These are phyloP conservation scores for Ceratocystis lukuohia DNA, from an alignment of 2,329 filamentous ascomycete species.

Conservation along the genomic window DNA sequence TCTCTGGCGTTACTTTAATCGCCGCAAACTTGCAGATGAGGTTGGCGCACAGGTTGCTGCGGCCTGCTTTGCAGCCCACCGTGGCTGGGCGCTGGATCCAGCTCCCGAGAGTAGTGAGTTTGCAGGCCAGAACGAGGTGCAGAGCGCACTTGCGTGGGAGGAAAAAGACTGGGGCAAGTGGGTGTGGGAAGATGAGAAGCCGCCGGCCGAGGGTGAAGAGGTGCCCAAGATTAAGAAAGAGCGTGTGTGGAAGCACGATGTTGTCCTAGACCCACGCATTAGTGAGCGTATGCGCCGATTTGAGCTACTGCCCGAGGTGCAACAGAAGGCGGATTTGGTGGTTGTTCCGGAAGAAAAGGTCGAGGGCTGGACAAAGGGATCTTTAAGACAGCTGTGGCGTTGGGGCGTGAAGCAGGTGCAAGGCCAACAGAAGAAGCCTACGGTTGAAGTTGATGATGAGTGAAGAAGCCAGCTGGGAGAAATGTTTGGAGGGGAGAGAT, in stretches of 20 bases:
- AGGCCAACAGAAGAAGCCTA: slow-evolving; percentile 30
- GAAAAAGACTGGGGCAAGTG: slow-evolving; percentile 76
- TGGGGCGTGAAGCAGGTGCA: slow-evolving; percentile 35
- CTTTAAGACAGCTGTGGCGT: slow-evolving; percentile 38
- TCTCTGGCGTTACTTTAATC: slow-evolving; percentile 76
- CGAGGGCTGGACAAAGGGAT: slow-evolving; percentile 54
- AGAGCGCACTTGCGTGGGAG: slow-evolving; percentile 52
- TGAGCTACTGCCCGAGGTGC: slow-evolving; percentile 54
- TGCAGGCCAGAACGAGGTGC: slow-evolving; percentile 40
- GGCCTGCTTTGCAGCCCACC: slow-evolving; percentile 49
- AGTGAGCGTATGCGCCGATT: slow-evolving; percentile 69
- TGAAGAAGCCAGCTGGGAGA: slow-evolving; percentile 20
- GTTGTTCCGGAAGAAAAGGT: slow-evolving; percentile 53
- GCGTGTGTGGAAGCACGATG: slow-evolving; percentile 59
- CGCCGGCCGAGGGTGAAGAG: slow-evolving; percentile 27
- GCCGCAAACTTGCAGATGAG: slow-evolving; percentile 69
- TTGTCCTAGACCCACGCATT: slow-evolving; percentile 66
- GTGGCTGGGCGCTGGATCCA: slow-evolving; percentile 28
- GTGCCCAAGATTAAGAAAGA: slow-evolving; percentile 38
- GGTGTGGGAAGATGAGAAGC: slow-evolving; percentile 46
- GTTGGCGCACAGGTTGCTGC: slow-evolving; percentile 81
- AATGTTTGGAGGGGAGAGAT: neutral
- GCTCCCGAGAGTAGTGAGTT: slow-evolving; percentile 21
- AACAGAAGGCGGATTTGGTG: slow-evolving; percentile 50
- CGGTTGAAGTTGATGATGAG: slow-evolving; percentile 29